Conservation (phyloP, 495 filamentous ascomycete species). For the Aspergillus kassunensis region DNA sequence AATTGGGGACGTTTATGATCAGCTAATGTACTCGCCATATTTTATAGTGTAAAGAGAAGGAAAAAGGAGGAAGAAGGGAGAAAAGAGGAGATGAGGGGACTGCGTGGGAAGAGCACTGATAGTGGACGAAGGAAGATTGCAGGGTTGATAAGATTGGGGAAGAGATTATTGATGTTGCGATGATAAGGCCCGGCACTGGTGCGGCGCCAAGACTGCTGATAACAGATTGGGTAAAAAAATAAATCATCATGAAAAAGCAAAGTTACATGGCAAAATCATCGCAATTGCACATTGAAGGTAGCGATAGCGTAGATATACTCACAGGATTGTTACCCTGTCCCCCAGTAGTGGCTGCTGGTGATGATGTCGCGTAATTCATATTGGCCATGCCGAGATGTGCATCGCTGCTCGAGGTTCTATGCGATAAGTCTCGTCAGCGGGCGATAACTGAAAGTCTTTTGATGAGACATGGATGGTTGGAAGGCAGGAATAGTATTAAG, state of each 20-base stretch:
- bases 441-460: constrained; percentile 12
- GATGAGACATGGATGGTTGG: neutral
- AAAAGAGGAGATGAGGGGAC: constrained; percentile 18
- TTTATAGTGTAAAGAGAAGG: constrained; percentile 23
- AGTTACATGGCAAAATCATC: constrained; percentile 6
- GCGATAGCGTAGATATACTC: constrained; percentile 35
- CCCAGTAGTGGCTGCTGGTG: constrained; percentile 63
- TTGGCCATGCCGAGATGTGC: constrained; percentile 49
- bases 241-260: constrained; percentile 22
- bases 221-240: constrained; percentile 32
- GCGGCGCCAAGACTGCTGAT: constrained; percentile 40
- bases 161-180: constrained; percentile 37
- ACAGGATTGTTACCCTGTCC: constrained; percentile 65
- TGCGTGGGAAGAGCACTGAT: constrained; percentile 23
- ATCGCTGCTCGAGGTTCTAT: constrained; percentile 49
- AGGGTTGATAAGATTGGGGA: constrained; percentile 51
- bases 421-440: constrained; percentile 30
- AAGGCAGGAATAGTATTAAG: neutral
- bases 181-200: constrained; percentile 41
- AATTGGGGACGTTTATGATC: constrained; percentile 54
- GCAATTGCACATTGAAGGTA: neutral
- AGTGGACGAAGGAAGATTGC: constrained; percentile 24
- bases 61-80: constrained; percentile 17
- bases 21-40: constrained; percentile 56
- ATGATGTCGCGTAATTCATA: constrained; percentile 60